These are phyloP conservation scores for Endocarpon pusillum DNA, from an alignment of 495 filamentous ascomycete species.

Conservation along the genomic window DNA sequence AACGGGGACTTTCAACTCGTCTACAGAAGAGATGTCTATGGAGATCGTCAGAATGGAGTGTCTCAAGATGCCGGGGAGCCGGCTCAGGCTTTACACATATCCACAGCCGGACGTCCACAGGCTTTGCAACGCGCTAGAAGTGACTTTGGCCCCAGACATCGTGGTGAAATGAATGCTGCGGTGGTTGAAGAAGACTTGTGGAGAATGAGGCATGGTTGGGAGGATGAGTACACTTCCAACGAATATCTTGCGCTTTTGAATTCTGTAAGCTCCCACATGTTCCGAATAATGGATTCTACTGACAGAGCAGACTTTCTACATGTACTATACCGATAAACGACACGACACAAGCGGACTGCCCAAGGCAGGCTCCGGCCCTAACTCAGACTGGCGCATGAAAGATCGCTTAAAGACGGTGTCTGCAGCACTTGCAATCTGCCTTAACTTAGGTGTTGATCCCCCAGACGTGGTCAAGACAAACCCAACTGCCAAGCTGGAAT, in stretches of 20 bases:
- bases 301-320: constrained; percentile 51
- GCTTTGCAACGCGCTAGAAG: constrained; percentile 54
- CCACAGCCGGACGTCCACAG: constrained; percentile 29
- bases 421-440: constrained; percentile 78
- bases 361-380: constrained; percentile 41
- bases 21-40: too few species aligned
- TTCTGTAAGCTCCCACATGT: constrained; percentile 26
- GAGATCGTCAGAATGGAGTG: too few species aligned
- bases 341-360: constrained; percentile 94
- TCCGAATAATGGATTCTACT: background rate
- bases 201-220: constrained; percentile 46
- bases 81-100: too few species aligned
- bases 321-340: constrained; percentile 96
- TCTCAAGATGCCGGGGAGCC: too few species aligned
- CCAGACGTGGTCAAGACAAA: constrained; percentile 91
- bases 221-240: constrained; percentile 40
- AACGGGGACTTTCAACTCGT: too few species aligned
- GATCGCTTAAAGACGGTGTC: constrained; percentile 94
- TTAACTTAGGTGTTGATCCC: constrained; percentile 95
- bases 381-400: constrained; percentile 92
- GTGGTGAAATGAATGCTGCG: constrained; percentile 15
- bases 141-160: constrained; percentile 40
- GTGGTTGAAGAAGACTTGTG: constrained; percentile 31
- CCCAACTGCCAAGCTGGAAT: constrained; percentile 83
- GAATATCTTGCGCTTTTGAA: constrained; percentile 40